Percentiles rank a stretch among this genome's conserved stretches.
Conservation (phyloP, 345 rosid species). For the Ricinus communis region DNA sequence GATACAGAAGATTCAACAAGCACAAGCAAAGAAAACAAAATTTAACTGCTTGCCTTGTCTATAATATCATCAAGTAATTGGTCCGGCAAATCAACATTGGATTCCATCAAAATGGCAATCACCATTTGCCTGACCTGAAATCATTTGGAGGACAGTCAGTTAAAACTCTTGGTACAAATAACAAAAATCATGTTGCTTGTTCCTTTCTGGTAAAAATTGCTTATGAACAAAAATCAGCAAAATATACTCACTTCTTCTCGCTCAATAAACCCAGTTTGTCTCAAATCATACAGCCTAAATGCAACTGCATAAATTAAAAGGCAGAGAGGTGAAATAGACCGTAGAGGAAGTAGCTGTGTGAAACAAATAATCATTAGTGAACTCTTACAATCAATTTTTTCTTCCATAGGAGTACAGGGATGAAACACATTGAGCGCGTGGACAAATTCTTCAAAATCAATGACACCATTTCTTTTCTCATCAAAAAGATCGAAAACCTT, state of each 20-base stretch:
- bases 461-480: slow-evolving; percentile 82
- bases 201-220: background rate
- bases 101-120: slow-evolving; percentile 64
- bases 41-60: slow-evolving; percentile 48
- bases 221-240: background rate
- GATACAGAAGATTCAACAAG: background rate
- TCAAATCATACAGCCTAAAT: slow-evolving; percentile 77
- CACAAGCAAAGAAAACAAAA: slow-evolving; percentile 4
- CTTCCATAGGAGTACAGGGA: slow-evolving; percentile 67
- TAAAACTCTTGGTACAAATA: background rate
- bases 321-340: background rate
- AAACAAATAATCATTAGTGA: slow-evolving; percentile 13
- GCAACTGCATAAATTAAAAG: slow-evolving; percentile 55
- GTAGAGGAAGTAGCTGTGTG: background rate
- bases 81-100: slow-evolving; percentile 49
- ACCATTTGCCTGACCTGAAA: slow-evolving; percentile 88
- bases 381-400: slow-evolving; percentile 75
- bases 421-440: slow-evolving; percentile 77
- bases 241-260: slow-evolving; percentile 67
- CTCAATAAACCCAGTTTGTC: slow-evolving; percentile 82
- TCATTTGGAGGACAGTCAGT: background rate
- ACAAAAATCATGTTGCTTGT: background rate
- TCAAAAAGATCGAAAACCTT: slow-evolving; percentile 84
- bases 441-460: slow-evolving; percentile 84
- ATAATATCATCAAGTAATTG: slow-evolving; percentile 67